These are phyloP conservation scores for Fusarium continuum DNA, from an alignment of 2,329 filamentous ascomycete genomes.

Conservation along the genomic window DNA sequence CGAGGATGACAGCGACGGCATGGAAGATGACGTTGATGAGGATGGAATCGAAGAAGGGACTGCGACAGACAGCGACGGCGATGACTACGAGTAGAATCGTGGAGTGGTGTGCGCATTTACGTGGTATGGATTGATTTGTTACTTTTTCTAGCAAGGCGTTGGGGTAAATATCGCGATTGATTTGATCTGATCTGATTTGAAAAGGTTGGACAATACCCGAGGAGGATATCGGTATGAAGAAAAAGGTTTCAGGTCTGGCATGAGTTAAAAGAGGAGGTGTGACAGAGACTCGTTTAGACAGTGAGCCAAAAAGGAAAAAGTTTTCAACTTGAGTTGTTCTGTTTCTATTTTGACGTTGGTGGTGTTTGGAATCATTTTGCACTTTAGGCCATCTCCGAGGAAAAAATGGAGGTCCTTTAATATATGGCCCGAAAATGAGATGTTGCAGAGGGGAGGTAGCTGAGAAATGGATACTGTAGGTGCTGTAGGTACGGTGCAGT, in stretches of 20 bases:
- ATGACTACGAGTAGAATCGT: conserved; percentile 49
- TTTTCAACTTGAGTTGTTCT: neutral
- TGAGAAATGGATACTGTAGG: neutral
- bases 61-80: conserved; percentile 59
- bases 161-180: conserved; percentile 12
- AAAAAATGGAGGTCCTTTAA: neutral
- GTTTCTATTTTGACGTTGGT: neutral
- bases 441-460: neutral
- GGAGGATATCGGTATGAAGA: conserved; percentile 9
- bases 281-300: conserved; percentile 1
- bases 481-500: neutral
- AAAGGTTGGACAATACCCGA: conserved; percentile 25
- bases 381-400: neutral
- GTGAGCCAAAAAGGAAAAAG: neutral
- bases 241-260: neutral
- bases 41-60: conserved; percentile 60
- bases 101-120: neutral
- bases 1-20: conserved; percentile 63
- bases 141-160: conserved; percentile 36
- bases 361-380: conserved; percentile 8
- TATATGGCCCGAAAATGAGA: neutral
- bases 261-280: conserved; percentile 14
- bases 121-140: conserved; percentile 9
- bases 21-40: conserved; percentile 60
- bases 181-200: conserved; percentile 22